A percentile compares a stretch with the other conserved stretches of the same genome.
These are phyloP conservation scores for Pythium oligandrum DNA, from an alignment of 352 stramenopile species.

Conservation along the genomic window DNA sequence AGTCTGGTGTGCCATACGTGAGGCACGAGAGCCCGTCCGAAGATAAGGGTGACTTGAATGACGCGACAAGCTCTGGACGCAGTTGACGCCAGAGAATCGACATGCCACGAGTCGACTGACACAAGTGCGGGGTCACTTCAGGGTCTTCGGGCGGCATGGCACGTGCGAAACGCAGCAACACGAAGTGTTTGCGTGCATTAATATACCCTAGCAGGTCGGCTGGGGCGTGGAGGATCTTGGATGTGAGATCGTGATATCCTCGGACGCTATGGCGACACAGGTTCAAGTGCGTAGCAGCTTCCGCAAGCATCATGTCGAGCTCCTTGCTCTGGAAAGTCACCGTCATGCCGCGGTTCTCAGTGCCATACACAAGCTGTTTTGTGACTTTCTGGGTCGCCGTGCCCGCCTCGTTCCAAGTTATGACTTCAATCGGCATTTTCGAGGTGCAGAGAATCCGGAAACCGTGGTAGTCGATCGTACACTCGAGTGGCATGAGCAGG, in stretches of 20 bases:
- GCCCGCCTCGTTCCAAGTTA: constrained; percentile 60
- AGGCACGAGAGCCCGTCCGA: constrained; percentile 81
- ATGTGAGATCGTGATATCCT: constrained; percentile 84
- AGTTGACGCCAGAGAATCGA: constrained; percentile 91
- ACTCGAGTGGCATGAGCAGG: constrained; percentile 74
- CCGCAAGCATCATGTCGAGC: constrained; percentile 61
- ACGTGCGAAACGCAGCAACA: constrained; percentile 80
- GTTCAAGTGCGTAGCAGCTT: constrained; percentile 67
- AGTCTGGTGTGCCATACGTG: constrained; percentile 86
- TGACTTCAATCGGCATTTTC: constrained; percentile 77
- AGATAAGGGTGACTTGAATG: constrained; percentile 51
- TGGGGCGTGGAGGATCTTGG: constrained; percentile 69
- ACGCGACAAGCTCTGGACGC: constrained; percentile 78
- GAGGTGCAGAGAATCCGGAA: constrained; percentile 83
- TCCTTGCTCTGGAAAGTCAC: constrained; percentile 78
- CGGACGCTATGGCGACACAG: constrained; percentile 80
- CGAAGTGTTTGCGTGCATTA: constrained; percentile 44
- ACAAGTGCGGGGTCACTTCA: constrained; percentile 66
- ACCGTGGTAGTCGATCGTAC: constrained; percentile 84
- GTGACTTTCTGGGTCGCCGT: constrained; percentile 47
- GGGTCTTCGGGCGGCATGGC: constrained; percentile 88
- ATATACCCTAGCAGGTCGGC: constrained; percentile 84
- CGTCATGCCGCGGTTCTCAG: constrained; percentile 74
- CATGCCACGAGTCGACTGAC: constrained; percentile 73
- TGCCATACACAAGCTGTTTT: constrained; percentile 85